phyloP scores from a whole-genome alignment of 331 rosid species.

The Quercus lobata region DNA sequence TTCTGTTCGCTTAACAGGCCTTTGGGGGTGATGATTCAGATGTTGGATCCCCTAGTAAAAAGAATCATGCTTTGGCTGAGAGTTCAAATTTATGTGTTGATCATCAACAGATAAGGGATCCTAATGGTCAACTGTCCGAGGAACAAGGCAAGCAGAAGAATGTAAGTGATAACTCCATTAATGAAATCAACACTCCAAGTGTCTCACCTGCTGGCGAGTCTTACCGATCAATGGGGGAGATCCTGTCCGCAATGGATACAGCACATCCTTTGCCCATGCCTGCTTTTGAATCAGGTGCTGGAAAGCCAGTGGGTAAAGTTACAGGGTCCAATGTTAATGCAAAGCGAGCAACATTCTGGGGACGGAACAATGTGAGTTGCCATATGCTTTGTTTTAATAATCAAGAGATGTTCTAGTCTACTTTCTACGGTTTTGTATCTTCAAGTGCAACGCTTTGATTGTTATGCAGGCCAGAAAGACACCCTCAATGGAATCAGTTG shows the following conservation, averaged over 20 bases:
- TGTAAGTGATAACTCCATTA: constrained; percentile 39
- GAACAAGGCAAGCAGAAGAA: constrained; percentile 58
- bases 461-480: constrained; percentile 85
- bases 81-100: constrained; percentile 46
- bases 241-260: constrained; percentile 77
- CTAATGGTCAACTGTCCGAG: constrained; percentile 42
- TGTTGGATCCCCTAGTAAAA: constrained; percentile 66
- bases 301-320: constrained; percentile 60
- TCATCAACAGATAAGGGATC: constrained; percentile 34
- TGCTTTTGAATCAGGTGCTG: constrained; percentile 55
- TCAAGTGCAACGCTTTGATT: constrained; percentile 8
- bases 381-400: neutral
- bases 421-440: neutral
- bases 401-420: neutral
- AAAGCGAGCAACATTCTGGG: constrained; percentile 91
- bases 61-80: constrained; percentile 56
- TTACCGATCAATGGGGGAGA: constrained; percentile 84
- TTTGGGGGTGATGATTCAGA: constrained; percentile 79
- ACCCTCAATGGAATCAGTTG: constrained; percentile 87
- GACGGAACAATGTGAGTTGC: constrained; percentile 87
- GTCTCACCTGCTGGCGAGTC: constrained; percentile 65
- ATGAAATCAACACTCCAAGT: constrained; percentile 51
- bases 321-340: constrained; percentile 48
- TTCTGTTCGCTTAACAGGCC: constrained; percentile 33
- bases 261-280: constrained; percentile 43